phyloP scores from a whole-genome alignment of 306 rosid genomes.

The Malus asiatica region DNA sequence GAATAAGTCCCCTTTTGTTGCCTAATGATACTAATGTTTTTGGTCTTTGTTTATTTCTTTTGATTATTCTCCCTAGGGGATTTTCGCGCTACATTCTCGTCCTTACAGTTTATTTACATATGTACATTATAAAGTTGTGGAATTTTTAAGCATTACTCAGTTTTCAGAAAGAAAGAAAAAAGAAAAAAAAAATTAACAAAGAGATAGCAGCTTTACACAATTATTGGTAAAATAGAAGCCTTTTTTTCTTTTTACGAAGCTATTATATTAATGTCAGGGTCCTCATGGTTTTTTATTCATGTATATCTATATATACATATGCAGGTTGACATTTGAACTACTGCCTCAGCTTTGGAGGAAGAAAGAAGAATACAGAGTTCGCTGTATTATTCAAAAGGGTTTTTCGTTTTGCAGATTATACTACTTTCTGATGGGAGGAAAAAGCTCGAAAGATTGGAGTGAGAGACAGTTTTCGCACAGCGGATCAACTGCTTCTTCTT shows the following conservation, averaged over 20 bases:
- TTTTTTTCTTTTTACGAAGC: neutral
- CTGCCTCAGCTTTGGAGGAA: neutral
- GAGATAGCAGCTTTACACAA: neutral
- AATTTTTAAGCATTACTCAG: neutral
- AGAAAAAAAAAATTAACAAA: neutral
- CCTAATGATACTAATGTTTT: neutral
- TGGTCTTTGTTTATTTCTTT: slow-evolving; percentile 5
- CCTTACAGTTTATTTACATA: neutral
- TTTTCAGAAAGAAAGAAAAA: neutral
- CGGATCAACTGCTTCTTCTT: slow-evolving; percentile 35
- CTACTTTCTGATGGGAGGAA: slow-evolving; percentile 45
- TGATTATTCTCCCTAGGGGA: neutral
- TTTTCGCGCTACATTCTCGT: slow-evolving; percentile 13
- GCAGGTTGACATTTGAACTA: neutral
- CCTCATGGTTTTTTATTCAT: neutral
- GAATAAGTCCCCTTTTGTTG: slow-evolving; percentile 17
- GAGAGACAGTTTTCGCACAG: slow-evolving; percentile 27
- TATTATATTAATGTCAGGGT: neutral
- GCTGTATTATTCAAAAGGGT: slow-evolving; percentile 12
- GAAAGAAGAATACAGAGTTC: neutral
- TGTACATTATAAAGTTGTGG: neutral
- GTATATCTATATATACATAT: neutral
- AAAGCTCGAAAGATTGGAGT: slow-evolving; percentile 37
- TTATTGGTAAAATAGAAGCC: neutral
- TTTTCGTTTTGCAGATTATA: neutral